Conservation (phyloP, 495 filamentous ascomycete species). For the Saxophila tyrrhenica region DNA sequence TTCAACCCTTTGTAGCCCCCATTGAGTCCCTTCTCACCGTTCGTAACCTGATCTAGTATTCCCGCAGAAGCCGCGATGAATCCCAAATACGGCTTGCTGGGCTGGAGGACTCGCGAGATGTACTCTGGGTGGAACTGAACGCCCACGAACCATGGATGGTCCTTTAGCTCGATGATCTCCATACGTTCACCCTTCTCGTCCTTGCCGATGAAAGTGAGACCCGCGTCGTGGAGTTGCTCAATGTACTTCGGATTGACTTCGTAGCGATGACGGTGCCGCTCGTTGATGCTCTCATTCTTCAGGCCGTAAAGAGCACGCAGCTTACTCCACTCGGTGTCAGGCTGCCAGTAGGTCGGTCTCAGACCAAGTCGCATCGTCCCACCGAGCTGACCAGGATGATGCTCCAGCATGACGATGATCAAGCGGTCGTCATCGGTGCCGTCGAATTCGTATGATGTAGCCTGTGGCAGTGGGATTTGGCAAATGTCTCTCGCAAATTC, state of each 20-base stretch:
- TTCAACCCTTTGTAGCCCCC: not conserved
- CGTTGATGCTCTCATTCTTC: conserved; percentile 33
- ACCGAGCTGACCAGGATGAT: conserved; percentile 60
- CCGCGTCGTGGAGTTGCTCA: conserved; percentile 43
- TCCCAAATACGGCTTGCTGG: conserved; percentile 70
- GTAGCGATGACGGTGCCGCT: conserved; percentile 64
- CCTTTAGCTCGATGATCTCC: conserved; percentile 81
- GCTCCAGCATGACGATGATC: conserved; percentile 88
- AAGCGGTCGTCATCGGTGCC: conserved; percentile 44
- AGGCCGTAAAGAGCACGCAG: conserved; percentile 63
- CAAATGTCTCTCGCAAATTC: conserved; percentile 71
- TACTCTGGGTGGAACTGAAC: conserved; percentile 90
- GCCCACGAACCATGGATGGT: conserved; percentile 86
- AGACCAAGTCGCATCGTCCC: conserved; percentile 89
- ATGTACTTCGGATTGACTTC: conserved; percentile 64
- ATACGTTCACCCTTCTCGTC: conserved; percentile 76
- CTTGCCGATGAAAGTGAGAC: conserved; percentile 61
- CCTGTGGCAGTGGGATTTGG: conserved; percentile 39
- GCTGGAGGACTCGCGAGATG: conserved; percentile 56
- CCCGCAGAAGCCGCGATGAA: conserved; percentile 62
- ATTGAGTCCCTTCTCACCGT: not conserved
- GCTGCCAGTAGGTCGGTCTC: conserved; percentile 63
- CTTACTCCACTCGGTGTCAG: conserved; percentile 65
- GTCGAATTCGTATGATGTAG: conserved; percentile 57
- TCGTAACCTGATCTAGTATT: conserved; percentile 13